Conservation (phyloP, 768 basidiomycete species). For the Antrodiella citrinella region DNA sequence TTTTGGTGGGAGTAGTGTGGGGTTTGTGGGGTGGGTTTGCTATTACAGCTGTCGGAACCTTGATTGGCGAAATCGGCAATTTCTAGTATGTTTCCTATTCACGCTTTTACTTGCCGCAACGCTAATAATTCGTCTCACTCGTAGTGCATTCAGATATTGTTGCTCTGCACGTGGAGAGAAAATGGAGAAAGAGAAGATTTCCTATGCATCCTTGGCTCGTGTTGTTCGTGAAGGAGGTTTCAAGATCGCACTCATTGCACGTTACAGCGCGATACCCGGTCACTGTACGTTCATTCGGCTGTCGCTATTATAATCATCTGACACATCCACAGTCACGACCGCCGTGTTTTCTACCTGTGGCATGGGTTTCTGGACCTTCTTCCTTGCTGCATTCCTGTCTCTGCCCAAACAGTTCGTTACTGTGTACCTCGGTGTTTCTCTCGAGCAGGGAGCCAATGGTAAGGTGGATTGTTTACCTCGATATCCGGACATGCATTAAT, state of each 20-base stretch:
- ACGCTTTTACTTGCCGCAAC: not conserved
- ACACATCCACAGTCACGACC: slow-evolving; percentile 56
- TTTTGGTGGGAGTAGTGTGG: slow-evolving; percentile 88
- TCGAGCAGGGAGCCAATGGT: slow-evolving; percentile 56
- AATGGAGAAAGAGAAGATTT: slow-evolving; percentile 33
- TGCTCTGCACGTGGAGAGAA: slow-evolving; percentile 72
- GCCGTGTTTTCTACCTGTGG: slow-evolving; percentile 87
- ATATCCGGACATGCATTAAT: too few species aligned
- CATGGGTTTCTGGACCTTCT: slow-evolving; percentile 72
- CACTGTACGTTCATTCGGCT: slow-evolving; percentile 49
- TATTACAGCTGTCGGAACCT: slow-evolving; percentile 78
- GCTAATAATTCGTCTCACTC: not conserved
- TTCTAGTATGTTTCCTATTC: slow-evolving; percentile 53
- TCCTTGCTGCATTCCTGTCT: slow-evolving; percentile 72
- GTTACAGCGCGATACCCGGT: slow-evolving; percentile 78
- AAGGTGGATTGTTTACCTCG: slow-evolving; percentile 20
- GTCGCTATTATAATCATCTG: not conserved
- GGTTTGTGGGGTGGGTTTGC: slow-evolving; percentile 82
- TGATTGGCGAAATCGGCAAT: slow-evolving; percentile 81
- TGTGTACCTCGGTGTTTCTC: slow-evolving; percentile 81
- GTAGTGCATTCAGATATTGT: slow-evolving; percentile 79
- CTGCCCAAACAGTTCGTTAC: slow-evolving; percentile 88
- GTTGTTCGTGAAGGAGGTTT: slow-evolving; percentile 86
- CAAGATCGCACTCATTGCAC: slow-evolving; percentile 68
- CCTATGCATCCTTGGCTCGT: slow-evolving; percentile 40